Evolutionary conservation across 306 rosid genomes (phyloP).

Genomic region (Lithocarpus polystachyus): DNA sequence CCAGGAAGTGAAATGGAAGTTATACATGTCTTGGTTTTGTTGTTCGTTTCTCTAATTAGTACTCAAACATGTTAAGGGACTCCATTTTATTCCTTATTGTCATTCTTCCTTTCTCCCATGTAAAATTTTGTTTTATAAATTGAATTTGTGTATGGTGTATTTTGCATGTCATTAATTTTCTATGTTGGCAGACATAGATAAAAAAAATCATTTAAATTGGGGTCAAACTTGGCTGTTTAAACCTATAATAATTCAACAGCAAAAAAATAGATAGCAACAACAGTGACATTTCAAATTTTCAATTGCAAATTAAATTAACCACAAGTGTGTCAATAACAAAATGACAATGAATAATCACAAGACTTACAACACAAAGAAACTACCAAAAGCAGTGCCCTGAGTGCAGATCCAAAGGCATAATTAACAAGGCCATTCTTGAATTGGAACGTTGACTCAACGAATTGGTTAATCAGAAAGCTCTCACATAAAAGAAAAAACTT

Average conservation of each 20-base stretch:
- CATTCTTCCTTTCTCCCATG: not conserved
- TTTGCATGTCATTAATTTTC: not conserved
- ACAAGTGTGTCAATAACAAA: constrained; percentile 13
- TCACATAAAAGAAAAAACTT: constrained; percentile 78
- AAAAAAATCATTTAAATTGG: not conserved
- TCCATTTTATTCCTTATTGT: not conserved
- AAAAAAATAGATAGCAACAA: not conserved
- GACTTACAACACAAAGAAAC: constrained; percentile 29
- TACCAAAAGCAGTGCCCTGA: constrained; percentile 92
- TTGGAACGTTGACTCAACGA: constrained; percentile 62
- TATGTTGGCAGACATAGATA: not conserved
- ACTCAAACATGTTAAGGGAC: too few species aligned
- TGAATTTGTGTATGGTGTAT: not conserved
- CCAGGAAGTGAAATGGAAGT: not conserved
- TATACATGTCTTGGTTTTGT: not conserved
- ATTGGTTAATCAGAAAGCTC: constrained; percentile 43
- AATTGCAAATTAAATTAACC: not conserved
- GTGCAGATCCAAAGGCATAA: constrained; percentile 95
- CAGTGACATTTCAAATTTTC: not conserved
- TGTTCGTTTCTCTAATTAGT: not conserved
- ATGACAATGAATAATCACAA: constrained; percentile 22
- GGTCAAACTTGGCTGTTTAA: not conserved
- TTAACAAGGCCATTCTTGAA: constrained; percentile 90
- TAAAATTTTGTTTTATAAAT: not conserved
- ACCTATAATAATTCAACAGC: not conserved